A percentile compares a stretch with the other conserved stretches of the same genome.
These are phyloP conservation scores for Aspergillus neotritici DNA, from an alignment of 2,329 filamentous ascomycete species.

Conservation along the genomic window DNA sequence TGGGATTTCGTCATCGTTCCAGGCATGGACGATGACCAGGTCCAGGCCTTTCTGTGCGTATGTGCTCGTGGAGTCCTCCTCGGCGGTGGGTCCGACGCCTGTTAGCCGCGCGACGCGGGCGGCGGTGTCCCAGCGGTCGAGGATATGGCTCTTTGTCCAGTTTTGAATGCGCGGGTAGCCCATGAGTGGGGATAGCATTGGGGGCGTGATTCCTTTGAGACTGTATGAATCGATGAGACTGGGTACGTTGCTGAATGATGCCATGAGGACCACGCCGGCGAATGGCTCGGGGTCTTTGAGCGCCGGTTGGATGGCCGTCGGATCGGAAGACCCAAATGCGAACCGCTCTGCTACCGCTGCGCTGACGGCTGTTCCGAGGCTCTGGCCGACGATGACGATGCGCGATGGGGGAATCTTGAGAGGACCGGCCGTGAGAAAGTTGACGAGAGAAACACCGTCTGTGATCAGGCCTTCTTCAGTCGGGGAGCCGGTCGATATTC, in stretches of 20 bases:
- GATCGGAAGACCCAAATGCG: conserved; percentile 40
- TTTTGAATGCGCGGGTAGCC: conserved; percentile 60
- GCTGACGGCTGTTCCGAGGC: conserved; percentile 79
- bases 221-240: conserved; percentile 71
- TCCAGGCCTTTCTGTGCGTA: conserved; percentile 52
- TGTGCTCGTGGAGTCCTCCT: conserved; percentile 47
- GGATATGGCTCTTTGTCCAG: conserved; percentile 57
- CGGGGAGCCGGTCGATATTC: conserved; percentile 71
- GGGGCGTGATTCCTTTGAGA: conserved; percentile 69
- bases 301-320: conserved; percentile 37
- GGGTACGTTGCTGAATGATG: conserved; percentile 70
- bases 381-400: conserved; percentile 80
- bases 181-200: conserved; percentile 66
- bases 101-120: conserved; percentile 52
- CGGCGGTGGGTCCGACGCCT: conserved; percentile 22
- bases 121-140: conserved; percentile 77
- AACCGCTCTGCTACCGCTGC: conserved; percentile 69
- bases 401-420: conserved; percentile 62
- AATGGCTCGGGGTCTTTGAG: conserved; percentile 54
- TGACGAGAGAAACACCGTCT: conserved; percentile 67
- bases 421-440: conserved; percentile 55
- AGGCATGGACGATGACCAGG: conserved; percentile 71
- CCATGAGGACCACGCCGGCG: conserved; percentile 72
- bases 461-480: conserved; percentile 74
- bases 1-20: conserved; percentile 76